phyloP scores from a whole-genome alignment of 2,329 filamentous ascomycete species.

The Pyricularia grisea region DNA sequence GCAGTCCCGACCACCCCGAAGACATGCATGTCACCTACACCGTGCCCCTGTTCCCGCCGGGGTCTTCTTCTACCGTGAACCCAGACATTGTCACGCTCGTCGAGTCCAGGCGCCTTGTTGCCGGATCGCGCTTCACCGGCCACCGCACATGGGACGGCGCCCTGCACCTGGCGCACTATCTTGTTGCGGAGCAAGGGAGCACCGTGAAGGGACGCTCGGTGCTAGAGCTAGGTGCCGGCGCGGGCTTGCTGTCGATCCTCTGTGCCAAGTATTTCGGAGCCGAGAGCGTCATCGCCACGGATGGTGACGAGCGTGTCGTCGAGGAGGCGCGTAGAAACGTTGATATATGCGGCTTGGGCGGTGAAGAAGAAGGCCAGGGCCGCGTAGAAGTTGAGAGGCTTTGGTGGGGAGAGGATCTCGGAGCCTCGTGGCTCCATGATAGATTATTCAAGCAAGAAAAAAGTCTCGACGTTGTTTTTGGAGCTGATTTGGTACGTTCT shows the following conservation, averaged over 20 bases:
- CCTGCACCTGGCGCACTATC: slow-evolving; percentile 65
- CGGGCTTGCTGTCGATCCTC: slow-evolving; percentile 49
- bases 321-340: not conserved
- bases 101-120: not conserved
- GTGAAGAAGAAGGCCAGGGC: not conserved
- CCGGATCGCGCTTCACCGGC: not conserved
- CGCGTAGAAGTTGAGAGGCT: not conserved
- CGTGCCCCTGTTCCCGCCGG: not conserved
- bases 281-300: not conserved
- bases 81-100: not conserved
- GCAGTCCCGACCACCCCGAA: not conserved
- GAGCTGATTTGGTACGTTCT: not conserved
- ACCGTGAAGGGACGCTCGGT: slow-evolving; percentile 61
- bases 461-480: not conserved
- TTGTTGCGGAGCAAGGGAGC: slow-evolving; percentile 49
- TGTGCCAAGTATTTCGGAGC: not conserved
- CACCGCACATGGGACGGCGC: slow-evolving; percentile 89
- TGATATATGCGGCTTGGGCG: not conserved
- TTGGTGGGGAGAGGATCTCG: not conserved
- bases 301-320: not conserved
- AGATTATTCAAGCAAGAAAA: not conserved
- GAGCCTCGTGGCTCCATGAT: not conserved
- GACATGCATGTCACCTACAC: not conserved
- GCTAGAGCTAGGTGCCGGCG: slow-evolving; percentile 82
- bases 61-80: not conserved